These are phyloP conservation scores for Tricholoma bakamatsutake DNA, from an alignment of 768 basidiomycete genomes.

Conservation along the genomic window DNA sequence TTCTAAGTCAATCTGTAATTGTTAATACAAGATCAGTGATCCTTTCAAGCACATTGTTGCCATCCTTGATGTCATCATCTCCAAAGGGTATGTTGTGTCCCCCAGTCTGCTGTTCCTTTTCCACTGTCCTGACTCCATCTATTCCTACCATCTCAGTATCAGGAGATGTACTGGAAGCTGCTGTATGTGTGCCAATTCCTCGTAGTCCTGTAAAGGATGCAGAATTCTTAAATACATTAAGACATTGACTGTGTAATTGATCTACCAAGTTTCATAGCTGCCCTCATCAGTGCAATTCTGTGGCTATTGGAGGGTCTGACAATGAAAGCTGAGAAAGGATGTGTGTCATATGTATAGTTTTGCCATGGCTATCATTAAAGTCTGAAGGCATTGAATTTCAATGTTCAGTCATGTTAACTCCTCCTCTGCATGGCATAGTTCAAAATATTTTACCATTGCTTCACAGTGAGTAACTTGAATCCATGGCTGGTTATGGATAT, in stretches of 20 bases:
- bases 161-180: background rate
- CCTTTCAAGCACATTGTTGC: background rate
- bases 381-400: conserved; percentile 11
- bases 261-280: background rate
- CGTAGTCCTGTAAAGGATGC: background rate
- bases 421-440: conserved; percentile 15
- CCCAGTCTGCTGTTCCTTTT: too few relatives aligned
- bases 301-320: background rate
- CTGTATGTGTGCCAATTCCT: background rate
- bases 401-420: too few relatives aligned
- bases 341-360: background rate
- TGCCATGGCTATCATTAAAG: conserved; percentile 14
- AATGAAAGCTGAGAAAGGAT: background rate
- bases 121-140: background rate
- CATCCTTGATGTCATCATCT: background rate
- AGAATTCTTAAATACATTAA: background rate
- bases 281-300: background rate
- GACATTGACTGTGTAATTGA: background rate
- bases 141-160: background rate
- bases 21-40: background rate
- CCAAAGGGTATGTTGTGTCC: background rate
- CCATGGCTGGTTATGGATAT: conserved; percentile 12
- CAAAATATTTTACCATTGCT: conserved; percentile 14
- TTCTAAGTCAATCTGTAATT: background rate
- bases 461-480: conserved; percentile 11